Evolutionary conservation across 2,329 filamentous ascomycete genomes (phyloP), one percentile per base, ranked within the genome.

Genomic region (Teratosphaeria viscida): DNA sequence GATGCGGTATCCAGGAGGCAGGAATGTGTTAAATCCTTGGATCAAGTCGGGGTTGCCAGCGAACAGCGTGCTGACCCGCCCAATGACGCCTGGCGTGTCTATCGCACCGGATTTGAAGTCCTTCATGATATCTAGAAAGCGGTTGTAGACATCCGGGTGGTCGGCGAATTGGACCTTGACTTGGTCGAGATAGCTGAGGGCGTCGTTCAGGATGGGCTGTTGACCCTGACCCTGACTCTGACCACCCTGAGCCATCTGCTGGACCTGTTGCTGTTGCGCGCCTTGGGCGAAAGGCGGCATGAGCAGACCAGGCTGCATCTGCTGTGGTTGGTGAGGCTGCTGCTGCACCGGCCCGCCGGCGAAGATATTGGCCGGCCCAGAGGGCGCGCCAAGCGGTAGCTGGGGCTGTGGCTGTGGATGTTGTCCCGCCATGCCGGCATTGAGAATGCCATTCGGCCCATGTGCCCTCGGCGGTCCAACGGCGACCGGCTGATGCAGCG

Each of bases 21-120:
- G 78, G 72, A 99, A 99, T 0, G 94, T 99, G 71, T 99, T 99
- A 74, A 99, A 99, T 0, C 94, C 94, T 74, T 97, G 92, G 55
- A 99, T 97, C 43, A 72, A 64, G 57, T 72, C 94, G 2, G 94
- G 94, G 69, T 99, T 92, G 2, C 94, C 94, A 26, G 92, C 92
- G 71, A 99, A 99, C 1, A 99, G 83, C 57, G 91, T 90, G 1
- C 94, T 97, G 32, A 99, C 94, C 55, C 94, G 86, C 69, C 95
- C 95, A 66, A 99, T 99, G 2, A 99, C 94, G 1, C 94, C 94
- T 0, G 94, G 94, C 0, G 94, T 99, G 72, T 99, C 94, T 68
- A 99, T 99, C 3, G 92, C 91, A 76, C 96, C 92, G 68, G 91
- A 96, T 76, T 99, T 99, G 74, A 99, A 99, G 68, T 99, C 94